These are phyloP conservation scores for Apiotrichum veenhuisii DNA, from an alignment of 1,284 basidiomycete genomes.

Conservation along the genomic window DNA sequence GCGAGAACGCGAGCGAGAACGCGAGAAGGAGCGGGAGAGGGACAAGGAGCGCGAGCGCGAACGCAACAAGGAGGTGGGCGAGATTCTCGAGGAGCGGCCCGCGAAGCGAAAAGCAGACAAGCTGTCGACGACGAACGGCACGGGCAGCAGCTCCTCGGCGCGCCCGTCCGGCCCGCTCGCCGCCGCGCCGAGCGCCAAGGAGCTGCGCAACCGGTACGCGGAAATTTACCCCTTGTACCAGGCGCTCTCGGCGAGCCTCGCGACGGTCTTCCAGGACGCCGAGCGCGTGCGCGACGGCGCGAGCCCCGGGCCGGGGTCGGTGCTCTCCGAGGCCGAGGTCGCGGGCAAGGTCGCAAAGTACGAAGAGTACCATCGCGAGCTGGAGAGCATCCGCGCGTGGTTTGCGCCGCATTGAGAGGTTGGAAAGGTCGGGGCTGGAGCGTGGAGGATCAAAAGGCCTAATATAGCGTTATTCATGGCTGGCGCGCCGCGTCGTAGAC, in stretches of 20 bases:
- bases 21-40: background rate
- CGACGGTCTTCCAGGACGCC: conserved; percentile 24
- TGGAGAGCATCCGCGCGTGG: conserved; percentile 38
- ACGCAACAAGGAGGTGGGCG: background rate
- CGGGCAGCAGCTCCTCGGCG: background rate
- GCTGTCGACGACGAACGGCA: background rate
- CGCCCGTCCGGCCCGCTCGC: background rate
- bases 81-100: background rate
- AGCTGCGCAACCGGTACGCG: conserved; percentile 37
- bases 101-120: background rate
- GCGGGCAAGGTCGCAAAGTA: conserved; percentile 30
- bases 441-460: background rate
- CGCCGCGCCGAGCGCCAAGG: conserved; percentile 19
- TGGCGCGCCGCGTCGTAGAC: no score
- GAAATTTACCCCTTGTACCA: conserved; percentile 41
- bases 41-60: background rate
- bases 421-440: background rate
- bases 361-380: conserved; percentile 40
- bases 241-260: conserved; percentile 26
- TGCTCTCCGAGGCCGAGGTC: conserved; percentile 17
- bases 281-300: conserved; percentile 18
- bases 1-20: background rate
- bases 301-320: background rate
- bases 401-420: conserved; percentile 14
- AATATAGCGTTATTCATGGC: no score